Base-by-base conservation (phyloP, 2,329 filamentous ascomycete species). In the Zalaria obscura region DNA sequence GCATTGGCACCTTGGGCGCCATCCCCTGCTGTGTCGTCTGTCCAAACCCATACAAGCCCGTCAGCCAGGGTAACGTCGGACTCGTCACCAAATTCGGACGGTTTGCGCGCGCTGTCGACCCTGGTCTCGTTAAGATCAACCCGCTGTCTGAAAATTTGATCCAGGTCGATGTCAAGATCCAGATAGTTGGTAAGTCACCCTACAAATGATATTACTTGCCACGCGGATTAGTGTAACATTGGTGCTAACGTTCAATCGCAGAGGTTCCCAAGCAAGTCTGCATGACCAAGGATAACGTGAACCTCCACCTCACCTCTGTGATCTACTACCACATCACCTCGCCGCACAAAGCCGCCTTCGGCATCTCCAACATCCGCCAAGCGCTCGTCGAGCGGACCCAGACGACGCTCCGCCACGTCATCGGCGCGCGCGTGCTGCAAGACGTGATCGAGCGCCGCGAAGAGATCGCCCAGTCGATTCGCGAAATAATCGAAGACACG, bases 201-300 rank as follows among this genome's bases (percentile, higher is more conserved):
- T 35, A 27, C 36, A 6, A 18, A 18, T 18, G 18, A 25, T n/a
- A 25, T 34, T 6, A 32, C 18, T 18, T 18, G 18, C 18, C 18
- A 18, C 2, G 18, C 18, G 18, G 18, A 18, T 18, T 18, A 18
- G 18, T 18, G 18, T 2, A 7, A n/a, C 7, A 2, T 32, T 32
- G 7, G 29, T 32, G 29, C 29, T 32, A 32, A 32, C 29, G 29
- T 32, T 32, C 7, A 7, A 36, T 36, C 11, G 35, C 53, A 64
- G 82, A 98, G 70, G 91, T 98, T 25, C 89, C 89, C 11, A 79
- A 88, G 65, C 91, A 98, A 66, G 78, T 89, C 47, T 96, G 91
- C 72, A 98, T 98, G 88, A 98, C 91, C 62, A 96, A 96, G 69
- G 91, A 98, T 72, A 98, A 98, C 56, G 91, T 96, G 48, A 93